Evolutionary conservation across 2,329 filamentous ascomycete genomes (phyloP), one percentile per base, ranked within the genome.

Genomic region (Alternaria novae-zelandiae): DNA sequence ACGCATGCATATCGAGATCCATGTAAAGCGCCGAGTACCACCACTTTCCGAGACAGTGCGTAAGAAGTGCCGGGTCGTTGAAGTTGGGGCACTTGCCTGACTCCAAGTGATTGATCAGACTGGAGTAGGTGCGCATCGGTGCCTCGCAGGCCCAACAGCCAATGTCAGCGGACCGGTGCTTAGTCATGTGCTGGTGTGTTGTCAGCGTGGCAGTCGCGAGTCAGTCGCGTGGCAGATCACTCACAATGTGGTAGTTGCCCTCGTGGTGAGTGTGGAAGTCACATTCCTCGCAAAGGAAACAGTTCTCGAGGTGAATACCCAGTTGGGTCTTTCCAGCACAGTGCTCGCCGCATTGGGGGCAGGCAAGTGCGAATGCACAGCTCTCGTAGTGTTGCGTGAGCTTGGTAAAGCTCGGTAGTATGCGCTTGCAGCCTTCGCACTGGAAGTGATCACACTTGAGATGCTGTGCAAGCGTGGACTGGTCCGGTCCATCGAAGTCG

Each of bases 81-180:
- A 89, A 89, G 28, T 90, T 85, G 17, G 86, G 87, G 74, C 93
- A 91, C 74, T 91, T 89, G 21, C 90, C 78, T 5, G 85, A 87
- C 70, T 89, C 88, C 67, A 78, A 69, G 53, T 79, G 77, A 46
- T 72, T 69, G 58, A 78, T 71, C 5, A 78, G 73, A 54, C 65
- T 67, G 20, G 70, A 75, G 54, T 69, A 67, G 23, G 67, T 75
- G 61, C 63, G 70, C 64, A 73, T 70, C 6, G 72, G 63, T 2
- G 61, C 30, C 4, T 60, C 47, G 58, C 76, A 78, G 28, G 59
- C 65, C 74, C 73, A 77, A 54, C 76, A 78, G 0, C 63, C 58
- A 6, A 76, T 65, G 26, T 56, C 63, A 4, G 70, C 57, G 5
- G 59, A 45, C 9, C 57, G 60, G 44, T 77, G 73, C 53, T 73